phyloP scores from a whole-genome alignment of 2,329 filamentous ascomycete species.

The Ophiostoma perfectum region DNA sequence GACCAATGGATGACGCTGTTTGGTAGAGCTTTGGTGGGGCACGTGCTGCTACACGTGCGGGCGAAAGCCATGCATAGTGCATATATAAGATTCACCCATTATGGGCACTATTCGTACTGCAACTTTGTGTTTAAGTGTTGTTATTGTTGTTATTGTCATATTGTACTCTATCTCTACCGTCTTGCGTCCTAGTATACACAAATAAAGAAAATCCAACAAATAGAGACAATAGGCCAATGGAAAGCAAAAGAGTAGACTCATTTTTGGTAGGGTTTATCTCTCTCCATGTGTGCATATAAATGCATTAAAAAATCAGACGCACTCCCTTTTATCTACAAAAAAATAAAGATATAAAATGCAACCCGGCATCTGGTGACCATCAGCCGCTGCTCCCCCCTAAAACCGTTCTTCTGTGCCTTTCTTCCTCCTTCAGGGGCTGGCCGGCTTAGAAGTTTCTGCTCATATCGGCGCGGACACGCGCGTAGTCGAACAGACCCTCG shows the following conservation, averaged over 20 bases:
- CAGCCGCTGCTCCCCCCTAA: not conserved
- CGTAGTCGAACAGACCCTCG: slow-evolving; percentile 76
- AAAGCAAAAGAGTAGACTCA: too few species aligned
- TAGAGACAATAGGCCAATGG: too few species aligned
- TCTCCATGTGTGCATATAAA: slow-evolving; percentile 6
- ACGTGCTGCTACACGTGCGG: not conserved
- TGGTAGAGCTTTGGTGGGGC: not conserved
- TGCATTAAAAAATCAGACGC: slow-evolving; percentile 1
- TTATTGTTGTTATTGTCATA: too few species aligned
- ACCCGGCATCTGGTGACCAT: not conserved
- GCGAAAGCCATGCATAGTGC: not conserved
- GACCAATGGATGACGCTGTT: not conserved
- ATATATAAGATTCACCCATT: not conserved
- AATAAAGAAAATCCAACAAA: too few species aligned
- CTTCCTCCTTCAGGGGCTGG: not conserved
- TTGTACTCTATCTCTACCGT: too few species aligned
- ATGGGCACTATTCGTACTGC: too few species aligned
- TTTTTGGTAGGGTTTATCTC: not conserved
- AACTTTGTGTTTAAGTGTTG: not conserved
- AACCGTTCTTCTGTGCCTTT: not conserved
- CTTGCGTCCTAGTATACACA: too few species aligned
- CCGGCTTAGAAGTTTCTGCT: slow-evolving; percentile 34
- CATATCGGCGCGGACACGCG: slow-evolving; percentile 36
- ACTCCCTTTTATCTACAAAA: slow-evolving; percentile 14
- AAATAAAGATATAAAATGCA: slow-evolving; percentile 10